Base-by-base conservation (phyloP, 768 basidiomycete genomes). In the Boletellus sp. region DNA sequence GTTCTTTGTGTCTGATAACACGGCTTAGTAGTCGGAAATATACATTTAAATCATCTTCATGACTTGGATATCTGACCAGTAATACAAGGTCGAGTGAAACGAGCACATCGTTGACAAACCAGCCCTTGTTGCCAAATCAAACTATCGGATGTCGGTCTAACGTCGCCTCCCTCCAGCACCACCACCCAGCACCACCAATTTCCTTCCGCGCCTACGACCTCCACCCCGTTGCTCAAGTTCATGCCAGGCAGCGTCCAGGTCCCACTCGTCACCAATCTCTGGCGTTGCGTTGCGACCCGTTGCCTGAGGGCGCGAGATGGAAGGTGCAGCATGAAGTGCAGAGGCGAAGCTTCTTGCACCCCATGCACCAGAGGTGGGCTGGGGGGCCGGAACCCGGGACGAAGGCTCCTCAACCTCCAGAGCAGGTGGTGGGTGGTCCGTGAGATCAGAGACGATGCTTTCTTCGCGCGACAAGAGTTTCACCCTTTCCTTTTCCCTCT, bases 261-360 rank as follows among this genome's bases (percentile, higher is more conserved):
- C 87, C 84, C 83, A 88, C 52, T 85, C 87, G 54, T 87, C 86
- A 52, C 64, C 70, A 45, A 70, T 66, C 40, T 61, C 69, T 20
- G 54, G 57, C 28, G 52, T 60, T 42, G 48, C 59, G 44, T 42
- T 56, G 64, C 52, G 67, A 43, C 64, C 68, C 42, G 50, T 41
- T n/a, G 63, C 37, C 28, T 59, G 53, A 15, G 80, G 71, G 58
- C 79, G 79, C 40, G 85, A 64, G 0, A 84, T 79, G 11, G 58
- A 40, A 32, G 63, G 63, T 37, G 58, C 57, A 19, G 84, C 76
- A 62, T 86, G 83, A 49, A 86, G 68, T 0, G 90, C 85, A 10
- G 87, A 84, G 12, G 91, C 91, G 65, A 94, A 93, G 56, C 87
- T 91, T 48, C 86, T 74, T 16, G 76, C 72, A 20, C 89, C 89